phyloP scores from a whole-genome alignment of 169 alveolate species.

The Perkinsus chesapeaki region DNA sequence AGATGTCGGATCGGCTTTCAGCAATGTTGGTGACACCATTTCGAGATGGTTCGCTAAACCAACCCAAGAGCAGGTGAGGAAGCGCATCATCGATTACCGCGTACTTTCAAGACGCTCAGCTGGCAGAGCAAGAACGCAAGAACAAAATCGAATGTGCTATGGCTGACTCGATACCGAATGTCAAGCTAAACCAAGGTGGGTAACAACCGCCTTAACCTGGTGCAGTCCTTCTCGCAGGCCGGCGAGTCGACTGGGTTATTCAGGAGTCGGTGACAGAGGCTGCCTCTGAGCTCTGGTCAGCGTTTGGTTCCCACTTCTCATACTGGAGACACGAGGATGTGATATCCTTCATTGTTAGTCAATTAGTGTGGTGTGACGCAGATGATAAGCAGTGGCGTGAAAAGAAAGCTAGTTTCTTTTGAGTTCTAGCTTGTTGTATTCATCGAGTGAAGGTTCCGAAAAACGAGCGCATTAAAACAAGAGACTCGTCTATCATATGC shows the following conservation, averaged over 20 bases:
- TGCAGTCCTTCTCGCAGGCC: not conserved
- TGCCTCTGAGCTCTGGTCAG: not conserved
- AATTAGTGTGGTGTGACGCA: not conserved
- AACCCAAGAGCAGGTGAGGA: not conserved
- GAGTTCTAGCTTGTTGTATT: too few species aligned
- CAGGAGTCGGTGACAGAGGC: not conserved
- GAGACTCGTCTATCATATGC: too few species aligned
- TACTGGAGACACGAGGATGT: not conserved
- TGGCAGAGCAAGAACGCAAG: not conserved
- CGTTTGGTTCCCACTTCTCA: not conserved
- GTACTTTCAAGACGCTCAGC: not conserved
- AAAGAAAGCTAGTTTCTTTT: not conserved
- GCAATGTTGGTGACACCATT: not conserved
- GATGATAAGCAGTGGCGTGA: slow-evolving; percentile 1
- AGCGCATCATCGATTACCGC: not conserved
- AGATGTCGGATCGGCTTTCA: not conserved
- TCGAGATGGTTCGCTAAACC: not conserved
- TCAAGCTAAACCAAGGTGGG: not conserved
- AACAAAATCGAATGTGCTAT: not conserved
- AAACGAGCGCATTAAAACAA: too few species aligned
- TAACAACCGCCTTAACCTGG: not conserved
- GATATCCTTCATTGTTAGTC: not conserved
- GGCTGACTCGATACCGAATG: not conserved
- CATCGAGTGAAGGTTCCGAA: too few species aligned
- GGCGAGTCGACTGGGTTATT: not conserved